Conservation (phyloP, 306 rosid genomes). For the Betula pendula region DNA sequence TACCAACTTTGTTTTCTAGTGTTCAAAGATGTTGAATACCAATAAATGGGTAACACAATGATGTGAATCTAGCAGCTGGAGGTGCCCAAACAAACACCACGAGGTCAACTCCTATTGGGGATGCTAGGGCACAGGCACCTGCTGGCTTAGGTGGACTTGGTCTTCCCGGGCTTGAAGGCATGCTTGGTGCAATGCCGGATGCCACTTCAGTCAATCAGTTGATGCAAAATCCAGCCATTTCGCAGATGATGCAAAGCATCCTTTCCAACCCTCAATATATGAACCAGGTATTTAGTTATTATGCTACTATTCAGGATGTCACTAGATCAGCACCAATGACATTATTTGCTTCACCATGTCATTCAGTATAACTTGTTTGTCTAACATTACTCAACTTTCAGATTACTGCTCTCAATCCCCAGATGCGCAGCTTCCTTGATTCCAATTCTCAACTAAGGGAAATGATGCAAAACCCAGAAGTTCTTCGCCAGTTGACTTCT, state of each 20-base stretch:
- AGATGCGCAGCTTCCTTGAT: constrained; percentile 69
- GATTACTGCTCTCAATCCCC: constrained; percentile 65
- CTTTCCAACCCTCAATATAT: constrained; percentile 75
- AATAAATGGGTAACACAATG: constrained; percentile 4
- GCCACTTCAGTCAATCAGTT: constrained; percentile 56
- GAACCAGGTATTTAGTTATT: constrained; percentile 59
- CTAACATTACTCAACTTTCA: constrained; percentile 35
- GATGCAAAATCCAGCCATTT: constrained; percentile 84
- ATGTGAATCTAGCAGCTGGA: constrained; percentile 50
- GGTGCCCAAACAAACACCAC: constrained; percentile 53
- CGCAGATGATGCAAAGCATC: constrained; percentile 84
- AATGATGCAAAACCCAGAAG: constrained; percentile 81
- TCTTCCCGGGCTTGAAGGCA: constrained; percentile 63
- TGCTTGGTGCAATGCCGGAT: constrained; percentile 67
- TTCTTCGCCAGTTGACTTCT: constrained; percentile 69
- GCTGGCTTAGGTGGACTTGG: constrained; percentile 63
- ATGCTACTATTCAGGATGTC: not conserved
- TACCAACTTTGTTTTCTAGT: not conserved
- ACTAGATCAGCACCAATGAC: not conserved
- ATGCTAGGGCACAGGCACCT: constrained; percentile 55
- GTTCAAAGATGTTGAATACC: not conserved
- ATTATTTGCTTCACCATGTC: not conserved
- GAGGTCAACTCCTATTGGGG: constrained; percentile 51
- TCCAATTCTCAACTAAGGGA: constrained; percentile 74
- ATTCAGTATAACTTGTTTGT: constrained; percentile 4